These are phyloP conservation scores for Xerocomellus intermedius DNA, from an alignment of 768 basidiomycete genomes.

Conservation along the genomic window DNA sequence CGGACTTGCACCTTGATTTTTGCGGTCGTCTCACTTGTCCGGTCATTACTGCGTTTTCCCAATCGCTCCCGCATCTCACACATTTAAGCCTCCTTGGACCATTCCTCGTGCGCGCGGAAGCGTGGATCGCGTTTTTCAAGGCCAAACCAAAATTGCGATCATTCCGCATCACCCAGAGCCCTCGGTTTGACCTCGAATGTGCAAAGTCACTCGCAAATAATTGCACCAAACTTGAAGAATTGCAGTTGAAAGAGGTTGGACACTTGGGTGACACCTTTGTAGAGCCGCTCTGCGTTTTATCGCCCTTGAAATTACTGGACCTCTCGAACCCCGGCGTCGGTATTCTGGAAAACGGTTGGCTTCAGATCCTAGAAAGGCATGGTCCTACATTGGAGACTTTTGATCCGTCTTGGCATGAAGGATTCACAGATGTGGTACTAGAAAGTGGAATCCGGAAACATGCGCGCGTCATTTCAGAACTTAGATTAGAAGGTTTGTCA, in stretches of 20 bases:
- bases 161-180: slow-evolving; percentile 82
- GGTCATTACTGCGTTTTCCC: slow-evolving; percentile 57
- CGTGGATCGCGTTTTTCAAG: slow-evolving; percentile 76
- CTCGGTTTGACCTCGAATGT: slow-evolving; percentile 77
- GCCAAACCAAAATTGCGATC: slow-evolving; percentile 59
- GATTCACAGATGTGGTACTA: slow-evolving; percentile 61
- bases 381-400: slow-evolving; percentile 59
- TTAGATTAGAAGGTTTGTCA: slow-evolving; percentile 55
- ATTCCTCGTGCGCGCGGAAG: slow-evolving; percentile 71
- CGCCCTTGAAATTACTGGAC: slow-evolving; percentile 59
- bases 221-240: slow-evolving; percentile 56
- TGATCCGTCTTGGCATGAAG: slow-evolving; percentile 67
- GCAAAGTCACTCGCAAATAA: slow-evolving; percentile 52
- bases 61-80: slow-evolving; percentile 61
- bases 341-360: slow-evolving; percentile 53
- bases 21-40: slow-evolving; percentile 79
- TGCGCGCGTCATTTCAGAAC: slow-evolving; percentile 44
- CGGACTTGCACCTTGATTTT: slow-evolving; percentile 73
- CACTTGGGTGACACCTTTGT: slow-evolving; percentile 66
- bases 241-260: slow-evolving; percentile 80
- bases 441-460: slow-evolving; percentile 55
- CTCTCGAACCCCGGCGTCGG: slow-evolving; percentile 60
- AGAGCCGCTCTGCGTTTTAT: slow-evolving; percentile 39
- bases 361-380: slow-evolving; percentile 51
- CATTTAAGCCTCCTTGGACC: slow-evolving; percentile 84